These are phyloP conservation scores for Erythrobasidium yunnanense DNA, from an alignment of 768 basidiomycete species.

Conservation along the genomic window DNA sequence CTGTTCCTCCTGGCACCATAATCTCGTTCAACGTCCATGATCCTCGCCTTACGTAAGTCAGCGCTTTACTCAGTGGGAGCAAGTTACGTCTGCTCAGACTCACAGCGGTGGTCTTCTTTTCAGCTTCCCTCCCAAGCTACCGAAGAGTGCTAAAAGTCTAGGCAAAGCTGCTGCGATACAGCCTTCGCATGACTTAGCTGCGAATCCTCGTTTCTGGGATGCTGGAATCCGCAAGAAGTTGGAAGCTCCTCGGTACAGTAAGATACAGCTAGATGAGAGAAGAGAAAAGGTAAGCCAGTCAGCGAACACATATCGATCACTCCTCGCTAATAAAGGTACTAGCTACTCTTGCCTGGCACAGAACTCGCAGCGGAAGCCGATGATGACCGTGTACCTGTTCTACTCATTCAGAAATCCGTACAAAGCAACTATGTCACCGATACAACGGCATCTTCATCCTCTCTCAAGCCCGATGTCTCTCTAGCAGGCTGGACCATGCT, in stretches of 20 bases:
- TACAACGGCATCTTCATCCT: conserved; percentile 25
- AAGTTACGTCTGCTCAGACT: too few species aligned
- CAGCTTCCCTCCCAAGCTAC: conserved; percentile 80
- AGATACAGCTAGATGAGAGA: conserved; percentile 63
- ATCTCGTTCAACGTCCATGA: conserved; percentile 72
- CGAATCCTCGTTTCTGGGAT: conserved; percentile 41
- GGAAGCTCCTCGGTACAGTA: conserved; percentile 12
- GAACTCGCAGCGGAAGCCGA: conserved; percentile 55
- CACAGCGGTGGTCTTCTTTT: too few species aligned
- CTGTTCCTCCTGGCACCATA: conserved; percentile 62
- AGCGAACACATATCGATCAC: neutral
- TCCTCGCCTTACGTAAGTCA: conserved; percentile 65
- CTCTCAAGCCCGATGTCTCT: conserved; percentile 30
- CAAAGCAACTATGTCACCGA: conserved; percentile 45
- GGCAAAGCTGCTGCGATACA: neutral
- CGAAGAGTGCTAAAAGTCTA: conserved; percentile 44
- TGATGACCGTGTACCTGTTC: conserved; percentile 71
- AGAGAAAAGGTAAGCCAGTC: conserved; percentile 53
- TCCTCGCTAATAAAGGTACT: neutral
- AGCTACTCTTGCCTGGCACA: conserved; percentile 72
- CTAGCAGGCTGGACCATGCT: conserved; percentile 81
- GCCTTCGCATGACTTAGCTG: neutral
- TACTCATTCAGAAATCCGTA: conserved; percentile 59
- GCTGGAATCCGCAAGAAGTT: conserved; percentile 63
- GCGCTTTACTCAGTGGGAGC: too few species aligned